Evolutionary conservation across 2,329 filamentous ascomycete species (phyloP).

Genomic region (Lecanicillium sp.): DNA sequence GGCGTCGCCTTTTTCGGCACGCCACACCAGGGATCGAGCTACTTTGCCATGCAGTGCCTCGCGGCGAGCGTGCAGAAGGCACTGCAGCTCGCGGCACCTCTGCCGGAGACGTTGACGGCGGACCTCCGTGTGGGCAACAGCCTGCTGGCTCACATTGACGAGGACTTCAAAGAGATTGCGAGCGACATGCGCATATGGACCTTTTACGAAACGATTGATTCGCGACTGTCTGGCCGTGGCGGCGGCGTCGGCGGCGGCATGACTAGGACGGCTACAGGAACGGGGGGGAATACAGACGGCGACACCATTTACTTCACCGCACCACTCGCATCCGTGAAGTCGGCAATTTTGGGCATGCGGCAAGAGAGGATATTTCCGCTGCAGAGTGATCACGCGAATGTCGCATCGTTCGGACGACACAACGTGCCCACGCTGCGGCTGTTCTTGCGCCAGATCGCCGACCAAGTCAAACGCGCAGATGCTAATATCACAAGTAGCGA

Average conservation of each 20-base stretch:
- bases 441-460: slow-evolving; percentile 30
- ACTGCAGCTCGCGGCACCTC: slow-evolving; percentile 43
- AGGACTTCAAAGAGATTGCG: slow-evolving; percentile 50
- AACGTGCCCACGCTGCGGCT: slow-evolving; percentile 43
- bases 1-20: slow-evolving; percentile 56
- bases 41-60: slow-evolving; percentile 53
- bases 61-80: slow-evolving; percentile 47
- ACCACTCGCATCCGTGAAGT: slow-evolving; percentile 53
- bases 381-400: slow-evolving; percentile 49
- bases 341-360: slow-evolving; percentile 44
- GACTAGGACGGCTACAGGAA: neutral
- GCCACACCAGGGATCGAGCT: slow-evolving; percentile 58
- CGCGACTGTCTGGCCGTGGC: slow-evolving; percentile 42
- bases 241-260: slow-evolving; percentile 29
- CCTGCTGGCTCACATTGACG: slow-evolving; percentile 43
- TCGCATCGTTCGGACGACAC: slow-evolving; percentile 46
- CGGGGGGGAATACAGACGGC: slow-evolving; percentile 12
- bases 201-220: slow-evolving; percentile 58
- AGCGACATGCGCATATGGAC: slow-evolving; percentile 57
- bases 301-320: slow-evolving; percentile 52
- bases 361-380: slow-evolving; percentile 47
- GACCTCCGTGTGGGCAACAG: slow-evolving; percentile 45
- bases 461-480: slow-evolving; percentile 29
- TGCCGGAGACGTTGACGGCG: slow-evolving; percentile 45
- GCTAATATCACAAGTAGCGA: slow-evolving; percentile 16